These are phyloP conservation scores for Neospora caninum DNA, from an alignment of 169 alveolate genomes.

Conservation along the genomic window DNA sequence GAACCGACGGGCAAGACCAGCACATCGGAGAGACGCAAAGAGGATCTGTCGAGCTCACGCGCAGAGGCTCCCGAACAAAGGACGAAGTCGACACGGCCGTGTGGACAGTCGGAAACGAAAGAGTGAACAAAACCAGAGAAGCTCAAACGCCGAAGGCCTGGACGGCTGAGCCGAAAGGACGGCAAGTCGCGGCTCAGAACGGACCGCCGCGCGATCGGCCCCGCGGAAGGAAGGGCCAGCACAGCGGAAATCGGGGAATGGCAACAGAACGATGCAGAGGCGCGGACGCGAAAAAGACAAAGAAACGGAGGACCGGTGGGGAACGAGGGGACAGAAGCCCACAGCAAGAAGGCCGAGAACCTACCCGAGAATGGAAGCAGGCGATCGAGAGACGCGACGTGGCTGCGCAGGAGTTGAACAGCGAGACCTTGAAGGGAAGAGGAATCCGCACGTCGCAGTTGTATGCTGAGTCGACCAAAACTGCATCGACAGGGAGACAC, in stretches of 20 bases:
- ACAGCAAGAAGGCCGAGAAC: not conserved
- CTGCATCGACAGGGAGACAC: not conserved
- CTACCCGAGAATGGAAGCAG: conserved; percentile 42
- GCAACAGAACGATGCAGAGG: not conserved
- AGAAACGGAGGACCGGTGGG: not conserved
- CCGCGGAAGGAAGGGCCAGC: too few species aligned
- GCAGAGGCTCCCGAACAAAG: too few species aligned
- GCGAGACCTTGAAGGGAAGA: conserved; percentile 45
- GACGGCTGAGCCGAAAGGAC: too few species aligned
- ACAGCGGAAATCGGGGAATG: not conserved
- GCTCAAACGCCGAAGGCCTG: too few species aligned
- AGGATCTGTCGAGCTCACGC: too few species aligned
- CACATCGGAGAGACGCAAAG: too few species aligned
- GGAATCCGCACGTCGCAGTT: conserved; percentile 48
- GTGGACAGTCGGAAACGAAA: too few species aligned
- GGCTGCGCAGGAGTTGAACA: conserved; percentile 48
- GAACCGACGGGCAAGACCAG: not conserved
- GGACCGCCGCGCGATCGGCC: too few species aligned
- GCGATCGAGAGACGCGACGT: conserved; percentile 43
- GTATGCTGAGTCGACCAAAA: not conserved
- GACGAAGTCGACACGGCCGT: too few species aligned
- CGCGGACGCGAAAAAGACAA: not conserved
- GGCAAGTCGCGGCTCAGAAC: too few species aligned
- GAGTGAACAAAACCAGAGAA: too few species aligned
- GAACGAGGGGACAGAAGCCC: not conserved